Evolutionary conservation across 495 filamentous ascomycete genomes (phyloP).

Genomic region (Xylona heveae): DNA sequence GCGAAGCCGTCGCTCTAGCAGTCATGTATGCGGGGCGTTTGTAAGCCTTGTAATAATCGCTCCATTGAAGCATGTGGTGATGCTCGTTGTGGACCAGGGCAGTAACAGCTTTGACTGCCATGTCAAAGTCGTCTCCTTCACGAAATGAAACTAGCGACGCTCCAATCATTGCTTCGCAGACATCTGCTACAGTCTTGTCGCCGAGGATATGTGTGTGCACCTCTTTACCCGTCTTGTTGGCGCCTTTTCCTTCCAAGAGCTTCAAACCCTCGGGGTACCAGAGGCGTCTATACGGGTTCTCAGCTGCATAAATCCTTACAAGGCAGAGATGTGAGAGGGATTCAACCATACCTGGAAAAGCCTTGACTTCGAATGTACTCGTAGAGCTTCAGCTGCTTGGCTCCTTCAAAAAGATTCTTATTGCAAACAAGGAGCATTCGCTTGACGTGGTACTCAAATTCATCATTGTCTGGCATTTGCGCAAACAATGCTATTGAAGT

Average conservation of each 20-base stretch:
- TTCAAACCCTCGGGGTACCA: slow-evolving; percentile 74
- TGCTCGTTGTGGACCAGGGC: slow-evolving; percentile 42
- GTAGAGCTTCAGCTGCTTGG: slow-evolving; percentile 41
- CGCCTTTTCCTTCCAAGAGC: slow-evolving; percentile 37
- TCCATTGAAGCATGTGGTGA: slow-evolving; percentile 45
- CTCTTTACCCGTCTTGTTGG: slow-evolving; percentile 27
- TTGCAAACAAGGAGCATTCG: slow-evolving; percentile 90
- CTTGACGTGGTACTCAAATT: slow-evolving; percentile 74
- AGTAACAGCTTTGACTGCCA: slow-evolving; percentile 68
- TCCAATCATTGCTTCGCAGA: slow-evolving; percentile 87
- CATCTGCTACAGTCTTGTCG: slow-evolving; percentile 91
- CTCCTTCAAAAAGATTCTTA: slow-evolving; percentile 63
- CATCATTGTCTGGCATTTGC: slow-evolving; percentile 52
- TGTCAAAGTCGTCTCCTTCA: slow-evolving; percentile 39
- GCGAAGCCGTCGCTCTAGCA: slow-evolving; percentile 29
- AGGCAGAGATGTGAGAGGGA: not conserved
- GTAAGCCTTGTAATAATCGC: slow-evolving; percentile 55
- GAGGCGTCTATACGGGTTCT: slow-evolving; percentile 20
- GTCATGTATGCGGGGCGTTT: slow-evolving; percentile 49
- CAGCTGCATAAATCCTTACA: not conserved
- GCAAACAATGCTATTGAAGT: slow-evolving; percentile 73
- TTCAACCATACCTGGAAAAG: slow-evolving; percentile 40
- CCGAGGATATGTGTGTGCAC: slow-evolving; percentile 43
- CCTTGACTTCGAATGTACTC: slow-evolving; percentile 64
- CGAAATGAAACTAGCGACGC: slow-evolving; percentile 54